phyloP scores from a whole-genome alignment of 306 rosid genomes.

The Macrotyloma uniflorum region DNA sequence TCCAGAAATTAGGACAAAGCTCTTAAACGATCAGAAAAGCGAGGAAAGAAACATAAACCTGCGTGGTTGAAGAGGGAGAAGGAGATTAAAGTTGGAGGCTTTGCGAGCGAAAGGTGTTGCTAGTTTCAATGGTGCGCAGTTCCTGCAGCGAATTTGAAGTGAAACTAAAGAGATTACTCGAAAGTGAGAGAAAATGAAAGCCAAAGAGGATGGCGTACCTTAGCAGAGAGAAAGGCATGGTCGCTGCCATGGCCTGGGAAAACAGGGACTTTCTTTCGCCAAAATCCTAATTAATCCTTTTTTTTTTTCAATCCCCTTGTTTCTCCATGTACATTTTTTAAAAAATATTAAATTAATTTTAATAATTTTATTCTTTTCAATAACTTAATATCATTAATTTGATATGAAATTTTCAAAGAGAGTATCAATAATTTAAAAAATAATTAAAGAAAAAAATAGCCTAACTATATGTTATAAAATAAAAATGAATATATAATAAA shows the following conservation, averaged over 20 bases:
- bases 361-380: no score
- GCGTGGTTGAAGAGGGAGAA: neutral
- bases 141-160: neutral
- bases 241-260: slow-evolving; percentile 11
- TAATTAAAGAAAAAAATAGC: no score
- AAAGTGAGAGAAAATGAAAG: neutral
- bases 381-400: no score
- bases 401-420: no score
- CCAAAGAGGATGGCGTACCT: neutral
- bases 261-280: neutral
- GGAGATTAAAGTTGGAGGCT: neutral
- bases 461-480: no score
- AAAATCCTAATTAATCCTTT: no score
- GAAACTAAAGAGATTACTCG: neutral
- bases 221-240: neutral
- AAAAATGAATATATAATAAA: no score
- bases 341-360: no score
- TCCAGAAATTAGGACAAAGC: neutral
- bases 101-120: slow-evolving; percentile 20
- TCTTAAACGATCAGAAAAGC: neutral
- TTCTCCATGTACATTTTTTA: neutral
- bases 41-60: neutral
- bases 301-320: no score
- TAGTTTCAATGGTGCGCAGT: neutral
- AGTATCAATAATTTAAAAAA: no score